These are phyloP conservation scores for Eucalyptus regnans DNA, from an alignment of 345 rosid species.

Conservation along the genomic window DNA sequence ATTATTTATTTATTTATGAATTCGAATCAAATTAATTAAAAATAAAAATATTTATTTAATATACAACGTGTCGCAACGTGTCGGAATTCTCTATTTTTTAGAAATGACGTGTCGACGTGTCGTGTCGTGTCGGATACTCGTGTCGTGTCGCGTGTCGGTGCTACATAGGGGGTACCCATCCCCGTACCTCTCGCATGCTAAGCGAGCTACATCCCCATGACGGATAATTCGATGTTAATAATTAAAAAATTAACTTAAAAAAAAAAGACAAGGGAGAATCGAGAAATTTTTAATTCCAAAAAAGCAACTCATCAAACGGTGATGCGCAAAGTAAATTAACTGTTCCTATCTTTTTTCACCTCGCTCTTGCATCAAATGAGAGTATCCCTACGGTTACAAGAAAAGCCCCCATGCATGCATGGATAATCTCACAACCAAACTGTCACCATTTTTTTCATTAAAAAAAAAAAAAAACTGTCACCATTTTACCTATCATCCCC, in stretches of 20 bases:
- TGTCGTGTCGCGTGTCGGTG: too few relatives aligned
- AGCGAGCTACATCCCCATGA: constrained; percentile 56
- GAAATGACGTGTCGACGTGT: too few relatives aligned
- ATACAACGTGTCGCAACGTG: too few relatives aligned
- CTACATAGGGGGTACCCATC: too few relatives aligned
- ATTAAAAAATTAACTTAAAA: too few relatives aligned
- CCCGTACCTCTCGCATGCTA: constrained; percentile 61
- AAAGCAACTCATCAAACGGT: background rate
- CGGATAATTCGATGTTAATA: background rate
- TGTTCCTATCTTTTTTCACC: background rate
- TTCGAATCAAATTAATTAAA: too few relatives aligned
- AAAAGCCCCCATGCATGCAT: background rate
- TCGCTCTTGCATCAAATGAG: background rate
- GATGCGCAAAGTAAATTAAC: background rate
- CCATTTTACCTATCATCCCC: background rate
- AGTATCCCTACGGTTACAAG: background rate
- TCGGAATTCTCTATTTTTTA: too few relatives aligned
- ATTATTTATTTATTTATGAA: too few relatives aligned
- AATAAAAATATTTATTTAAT: too few relatives aligned
- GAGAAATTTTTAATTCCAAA: background rate
- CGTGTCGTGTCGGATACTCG: too few relatives aligned
- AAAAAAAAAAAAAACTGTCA: background rate
- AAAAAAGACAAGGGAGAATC: background rate
- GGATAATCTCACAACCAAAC: background rate
- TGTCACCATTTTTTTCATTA: too few relatives aligned